Conservation (phyloP, 108 stramenopile species). For the Aureococcus anophagefferens region DNA sequence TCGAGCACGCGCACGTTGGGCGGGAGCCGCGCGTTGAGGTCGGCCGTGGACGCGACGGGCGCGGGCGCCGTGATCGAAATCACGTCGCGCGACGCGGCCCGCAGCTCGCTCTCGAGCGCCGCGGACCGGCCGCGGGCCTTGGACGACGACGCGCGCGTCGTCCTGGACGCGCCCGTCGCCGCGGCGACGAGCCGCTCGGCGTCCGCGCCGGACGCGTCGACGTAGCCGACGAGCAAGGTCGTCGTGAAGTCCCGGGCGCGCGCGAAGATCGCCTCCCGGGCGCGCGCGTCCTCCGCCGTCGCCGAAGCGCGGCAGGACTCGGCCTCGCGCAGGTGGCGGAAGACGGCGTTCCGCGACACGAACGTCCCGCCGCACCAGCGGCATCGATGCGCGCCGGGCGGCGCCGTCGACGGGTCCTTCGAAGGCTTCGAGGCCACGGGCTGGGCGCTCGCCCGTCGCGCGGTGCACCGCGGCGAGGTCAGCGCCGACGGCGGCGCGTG, state of each 20-base stretch:
- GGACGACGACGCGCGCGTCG: conserved; percentile 40
- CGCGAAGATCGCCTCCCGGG: conserved; percentile 11
- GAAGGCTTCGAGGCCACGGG: too few relatives aligned
- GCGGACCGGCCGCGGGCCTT: conserved; percentile 38
- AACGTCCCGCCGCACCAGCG: conserved; percentile 40
- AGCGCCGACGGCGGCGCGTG: too few relatives aligned
- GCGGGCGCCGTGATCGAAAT: not conserved
- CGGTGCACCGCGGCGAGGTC: too few relatives aligned
- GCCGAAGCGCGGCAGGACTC: not conserved
- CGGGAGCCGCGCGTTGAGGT: not conserved
- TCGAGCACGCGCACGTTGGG: conserved; percentile 15
- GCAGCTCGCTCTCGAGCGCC: conserved; percentile 42
- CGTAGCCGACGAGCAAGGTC: conserved; percentile 20
- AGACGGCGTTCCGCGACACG: conserved; percentile 54
- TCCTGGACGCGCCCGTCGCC: not conserved
- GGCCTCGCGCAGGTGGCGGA: conserved; percentile 49
- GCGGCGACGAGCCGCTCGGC: not conserved
- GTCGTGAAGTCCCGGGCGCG: conserved; percentile 17
- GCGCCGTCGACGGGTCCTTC: too few relatives aligned
- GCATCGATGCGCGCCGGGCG: conserved; percentile 23
- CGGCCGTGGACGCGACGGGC: not conserved
- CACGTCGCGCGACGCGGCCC: conserved; percentile 27
- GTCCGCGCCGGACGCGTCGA: not conserved
- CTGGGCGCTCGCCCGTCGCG: too few relatives aligned
- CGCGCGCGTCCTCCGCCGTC: conserved; percentile 11